phyloP scores from a whole-genome alignment of 192 early-diverging fungal species.

The Backusella liffmaniae region DNA sequence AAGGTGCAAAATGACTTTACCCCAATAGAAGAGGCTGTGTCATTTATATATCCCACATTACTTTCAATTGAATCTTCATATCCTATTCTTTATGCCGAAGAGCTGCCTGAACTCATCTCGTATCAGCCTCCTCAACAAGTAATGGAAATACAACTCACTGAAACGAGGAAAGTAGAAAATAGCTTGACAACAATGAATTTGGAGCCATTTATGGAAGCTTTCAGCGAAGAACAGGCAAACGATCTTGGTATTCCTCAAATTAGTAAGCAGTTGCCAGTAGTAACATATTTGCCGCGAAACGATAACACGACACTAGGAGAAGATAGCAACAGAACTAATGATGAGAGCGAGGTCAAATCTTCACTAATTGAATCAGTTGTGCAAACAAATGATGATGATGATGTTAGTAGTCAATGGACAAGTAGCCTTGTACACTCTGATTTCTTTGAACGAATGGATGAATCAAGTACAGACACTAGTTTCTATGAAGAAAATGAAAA shows the following conservation, averaged over 20 bases:
- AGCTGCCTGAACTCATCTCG: not conserved
- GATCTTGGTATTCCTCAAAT: not conserved
- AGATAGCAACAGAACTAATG: not conserved
- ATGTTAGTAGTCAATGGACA: not conserved
- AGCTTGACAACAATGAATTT: not conserved
- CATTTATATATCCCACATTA: not conserved
- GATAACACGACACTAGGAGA: not conserved
- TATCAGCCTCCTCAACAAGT: not conserved
- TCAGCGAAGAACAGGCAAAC: not conserved
- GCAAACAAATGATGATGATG: not conserved
- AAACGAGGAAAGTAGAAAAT: not conserved
- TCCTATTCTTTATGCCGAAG: not conserved
- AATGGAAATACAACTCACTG: not conserved
- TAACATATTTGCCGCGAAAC: not conserved
- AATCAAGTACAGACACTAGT: not conserved
- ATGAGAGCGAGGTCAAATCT: not conserved
- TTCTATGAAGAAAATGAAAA: not conserved
- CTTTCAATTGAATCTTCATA: not conserved
- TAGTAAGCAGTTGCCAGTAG: not conserved
- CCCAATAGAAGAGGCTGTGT: not conserved
- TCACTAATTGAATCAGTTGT: not conserved
- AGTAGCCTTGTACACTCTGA: not conserved
- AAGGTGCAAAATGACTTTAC: not conserved
- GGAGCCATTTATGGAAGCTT: not conserved
- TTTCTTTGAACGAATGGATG: not conserved